Base-by-base conservation (phyloP, 108 stramenopile species). In the Stephanodiscus minutulus region DNA sequence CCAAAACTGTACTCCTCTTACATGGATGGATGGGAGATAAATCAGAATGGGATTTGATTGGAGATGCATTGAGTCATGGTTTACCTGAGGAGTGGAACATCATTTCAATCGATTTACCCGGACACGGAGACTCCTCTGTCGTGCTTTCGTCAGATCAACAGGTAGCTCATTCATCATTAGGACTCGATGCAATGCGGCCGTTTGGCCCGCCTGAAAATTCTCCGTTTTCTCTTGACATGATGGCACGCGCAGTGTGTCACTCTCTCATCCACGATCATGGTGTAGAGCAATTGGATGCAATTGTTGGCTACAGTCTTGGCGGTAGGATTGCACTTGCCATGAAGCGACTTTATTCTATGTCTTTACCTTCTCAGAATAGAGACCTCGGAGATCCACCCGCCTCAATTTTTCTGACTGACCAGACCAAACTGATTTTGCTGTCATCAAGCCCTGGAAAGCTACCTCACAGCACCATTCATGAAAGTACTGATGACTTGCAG, bases 21-120 rank as follows among this genome's bases (percentile, higher is more conserved):
- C 94, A 95, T 74, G 94, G 94, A 41, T 95, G 89, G 89, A 88
- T 95, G 91, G 94, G 94, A 5, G 88, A 89, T 49, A 88, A 87
- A 48, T 71, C 82, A 28, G 93, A 94, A 36, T 94, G 90, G 90
- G 83, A 91, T 69, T 76, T 60, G 8, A 82, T 86, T 57, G 86
- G 44, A 17, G 46, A 59, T 41, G 13, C 18, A 4, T 53, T 93
- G 41, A 29, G 65, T 15, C 15, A 68, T 22, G 58, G 62, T 46
- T 44, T 93, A 33, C 56, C 81, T 37, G 64, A 53, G n/a, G 80
- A 84, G 21, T 92, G 91, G 91, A 77, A 78, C 33, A 77, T 89
- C 46, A 24, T 90, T 49, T 76, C 85, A 15, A 72, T 90, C 0
- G 92, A 93, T 86, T 55, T 93, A 25, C 89, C 87, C 12, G 89